phyloP scores from a whole-genome alignment of 139 green algal species.

The Haematococcus sp. region DNA sequence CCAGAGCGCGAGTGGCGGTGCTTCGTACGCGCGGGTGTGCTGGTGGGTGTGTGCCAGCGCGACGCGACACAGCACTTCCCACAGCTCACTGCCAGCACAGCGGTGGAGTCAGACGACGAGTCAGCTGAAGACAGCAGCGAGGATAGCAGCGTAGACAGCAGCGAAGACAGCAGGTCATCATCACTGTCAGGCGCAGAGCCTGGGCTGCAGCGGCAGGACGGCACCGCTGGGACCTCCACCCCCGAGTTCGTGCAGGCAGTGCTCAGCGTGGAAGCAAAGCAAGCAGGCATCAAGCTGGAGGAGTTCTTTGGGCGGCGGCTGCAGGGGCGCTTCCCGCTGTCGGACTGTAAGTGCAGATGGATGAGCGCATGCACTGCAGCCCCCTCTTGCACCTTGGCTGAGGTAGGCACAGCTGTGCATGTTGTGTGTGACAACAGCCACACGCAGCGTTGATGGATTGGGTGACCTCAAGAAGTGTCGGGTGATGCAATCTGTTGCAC shows the following conservation, averaged over 20 bases:
- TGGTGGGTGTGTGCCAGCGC: conserved; percentile 74
- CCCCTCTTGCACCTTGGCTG: too few relatives aligned
- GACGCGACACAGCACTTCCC: conserved; percentile 72
- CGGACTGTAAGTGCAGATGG: not conserved
- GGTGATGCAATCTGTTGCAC: too few relatives aligned
- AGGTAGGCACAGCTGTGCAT: not conserved
- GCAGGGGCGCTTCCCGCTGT: not conserved
- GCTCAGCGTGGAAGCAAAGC: not conserved
- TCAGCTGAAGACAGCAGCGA: not conserved
- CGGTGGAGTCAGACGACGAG: conserved; percentile 16
- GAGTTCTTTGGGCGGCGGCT: not conserved
- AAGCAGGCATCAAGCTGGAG: not conserved
- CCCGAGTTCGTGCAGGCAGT: too few relatives aligned
- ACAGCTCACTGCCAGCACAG: conserved; percentile 26
- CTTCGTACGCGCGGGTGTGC: conserved; percentile 67
- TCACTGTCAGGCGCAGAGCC: too few relatives aligned
- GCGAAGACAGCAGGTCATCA: not conserved
- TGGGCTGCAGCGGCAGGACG: not conserved
- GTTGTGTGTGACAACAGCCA: too few relatives aligned
- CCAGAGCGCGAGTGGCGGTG: conserved; percentile 90
- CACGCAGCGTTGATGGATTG: too few relatives aligned
- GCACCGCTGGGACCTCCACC: not conserved
- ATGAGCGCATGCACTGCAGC: too few relatives aligned
- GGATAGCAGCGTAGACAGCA: not conserved
- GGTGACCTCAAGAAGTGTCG: too few relatives aligned